Evolutionary conservation across 2,329 filamentous ascomycete species (phyloP), one percentile per base, ranked within the genome.

Genomic region (Tricladium varicosporioides): DNA sequence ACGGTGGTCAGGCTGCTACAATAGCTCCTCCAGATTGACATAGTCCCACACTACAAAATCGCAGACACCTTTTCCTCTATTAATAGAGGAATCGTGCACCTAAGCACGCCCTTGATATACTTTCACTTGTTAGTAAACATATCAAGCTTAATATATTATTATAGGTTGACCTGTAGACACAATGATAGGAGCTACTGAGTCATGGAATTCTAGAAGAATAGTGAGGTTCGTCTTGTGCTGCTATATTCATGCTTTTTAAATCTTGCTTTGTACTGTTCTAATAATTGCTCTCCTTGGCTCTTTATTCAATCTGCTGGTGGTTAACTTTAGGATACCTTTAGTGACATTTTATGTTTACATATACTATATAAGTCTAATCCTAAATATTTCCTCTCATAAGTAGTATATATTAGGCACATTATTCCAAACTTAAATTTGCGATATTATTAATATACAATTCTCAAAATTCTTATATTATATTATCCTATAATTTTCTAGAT

Each of bases 301-400:
- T 58, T 58, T 54, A 51, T 61, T 32, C 22, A 63, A 46, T 54
- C 48, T 63, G 22, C 52, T 31, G 40, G 48, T 51, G 49, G 54
- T 63, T 63, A 22, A 59, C 54, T 32, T 33, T 54, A 11, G 36
- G n/a, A 61, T n/a, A 54, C 47, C 56, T 53, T 63, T 43, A 63
- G 54, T 54, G n/a, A 63, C 52, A 58, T 63, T 63, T 63, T 14
- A 59, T 61, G 15, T 57, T 45, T 59, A 61, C 33, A n/a, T 19
- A 63, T 63, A 63, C 43, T 56, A 16, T 22, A 27, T 61, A 58
- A 56, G 52, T 63, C 51, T 18, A 33, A 60, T 54, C 45, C 18
- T 61, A 13, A 45, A 61, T 56, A 59, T 63, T 54, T 63, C 48
- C 54, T 61, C 53, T 63, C 16, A 61, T 63, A 63, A 40, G 18